Percentiles rank a stretch among this genome's conserved stretches.
phyloP scores from a whole-genome alignment of 371 early-diverging fungal species.

The Antonospora locustae region DNA sequence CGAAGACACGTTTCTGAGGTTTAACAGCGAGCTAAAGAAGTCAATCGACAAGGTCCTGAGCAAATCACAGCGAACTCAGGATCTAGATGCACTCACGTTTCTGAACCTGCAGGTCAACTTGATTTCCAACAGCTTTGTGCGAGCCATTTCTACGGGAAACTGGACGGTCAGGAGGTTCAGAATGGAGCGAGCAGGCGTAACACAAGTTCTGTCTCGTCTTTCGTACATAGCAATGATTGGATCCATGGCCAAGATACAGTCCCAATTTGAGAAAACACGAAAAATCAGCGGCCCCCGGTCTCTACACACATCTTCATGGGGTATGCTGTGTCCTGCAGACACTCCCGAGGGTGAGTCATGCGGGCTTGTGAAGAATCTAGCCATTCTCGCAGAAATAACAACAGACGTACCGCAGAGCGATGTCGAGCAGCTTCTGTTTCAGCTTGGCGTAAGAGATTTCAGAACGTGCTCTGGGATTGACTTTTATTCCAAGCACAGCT shows the following conservation, averaged over 20 bases:
- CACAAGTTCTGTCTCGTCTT: slow-evolving; percentile 83
- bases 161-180: slow-evolving; percentile 98
- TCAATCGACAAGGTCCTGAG: slow-evolving; percentile 74
- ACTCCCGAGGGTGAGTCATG: slow-evolving; percentile 99
- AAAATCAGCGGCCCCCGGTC: slow-evolving; percentile 95
- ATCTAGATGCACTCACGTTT: slow-evolving; percentile 78
- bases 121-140: slow-evolving; percentile 79
- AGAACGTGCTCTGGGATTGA: slow-evolving; percentile 64
- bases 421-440: slow-evolving; percentile 63
- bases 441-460: slow-evolving; percentile 59
- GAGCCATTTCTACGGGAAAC: slow-evolving; percentile 94
- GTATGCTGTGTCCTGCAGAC: slow-evolving; percentile 92
- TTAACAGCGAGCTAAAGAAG: slow-evolving; percentile 64
- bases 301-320: slow-evolving; percentile 93
- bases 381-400: slow-evolving; percentile 93
- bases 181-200: slow-evolving; percentile 98
- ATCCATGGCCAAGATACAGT: slow-evolving; percentile 93
- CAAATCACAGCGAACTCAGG: slow-evolving; percentile 73
- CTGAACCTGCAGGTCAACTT: slow-evolving; percentile 67
- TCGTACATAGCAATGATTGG: slow-evolving; percentile 90
- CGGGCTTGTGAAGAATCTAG: slow-evolving; percentile 95
- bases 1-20: slow-evolving; percentile 95
- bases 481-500: slow-evolving; percentile 61
- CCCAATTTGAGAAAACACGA: slow-evolving; percentile 98
- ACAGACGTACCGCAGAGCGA: slow-evolving; percentile 71